Evolutionary conservation across 352 stramenopile species (phyloP).

Genomic region (Phytophthora citricola): DNA sequence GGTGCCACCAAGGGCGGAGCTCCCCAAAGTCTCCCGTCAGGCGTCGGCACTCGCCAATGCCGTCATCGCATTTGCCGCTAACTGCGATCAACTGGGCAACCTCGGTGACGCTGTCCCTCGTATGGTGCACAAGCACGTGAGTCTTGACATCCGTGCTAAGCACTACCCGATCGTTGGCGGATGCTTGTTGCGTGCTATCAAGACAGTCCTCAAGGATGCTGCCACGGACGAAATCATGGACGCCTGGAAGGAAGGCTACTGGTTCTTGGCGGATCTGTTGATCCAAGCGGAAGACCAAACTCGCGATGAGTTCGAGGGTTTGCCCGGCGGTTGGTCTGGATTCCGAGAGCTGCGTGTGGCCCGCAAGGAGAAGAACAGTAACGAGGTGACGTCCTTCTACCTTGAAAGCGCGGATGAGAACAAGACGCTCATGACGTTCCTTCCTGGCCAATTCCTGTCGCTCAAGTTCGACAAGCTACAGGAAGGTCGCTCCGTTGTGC

Average conservation of each 20-base stretch:
- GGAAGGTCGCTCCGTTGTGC: conserved; percentile 46
- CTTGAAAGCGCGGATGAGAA: conserved; percentile 46
- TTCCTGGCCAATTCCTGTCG: conserved; percentile 65
- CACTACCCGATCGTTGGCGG: conserved; percentile 74
- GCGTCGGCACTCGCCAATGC: conserved; percentile 58
- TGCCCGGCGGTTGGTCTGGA: conserved; percentile 57
- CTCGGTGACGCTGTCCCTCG: conserved; percentile 56
- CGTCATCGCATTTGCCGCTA: conserved; percentile 68
- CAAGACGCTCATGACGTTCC: conserved; percentile 46
- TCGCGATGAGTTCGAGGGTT: conserved; percentile 40
- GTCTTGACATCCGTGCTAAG: conserved; percentile 62
- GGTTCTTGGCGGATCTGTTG: conserved; percentile 64
- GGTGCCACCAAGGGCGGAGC: conserved; percentile 37
- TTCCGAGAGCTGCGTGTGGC: conserved; percentile 67
- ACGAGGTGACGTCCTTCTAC: conserved; percentile 67
- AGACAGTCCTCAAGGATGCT: conserved; percentile 53
- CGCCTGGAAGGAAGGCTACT: conserved; percentile 65
- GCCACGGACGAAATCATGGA: conserved; percentile 66
- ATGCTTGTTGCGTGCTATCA: conserved; percentile 64
- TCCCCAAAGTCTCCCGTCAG: conserved; percentile 45
- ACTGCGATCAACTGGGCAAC: conserved; percentile 65
- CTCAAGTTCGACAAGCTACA: conserved; percentile 54
- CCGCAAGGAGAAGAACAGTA: conserved; percentile 54
- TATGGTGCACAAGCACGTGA: conserved; percentile 73
- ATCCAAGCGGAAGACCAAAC: conserved; percentile 59